Base-by-base conservation (phyloP, 2,329 filamentous ascomycete genomes). In the Rutstroemia sp. region DNA sequence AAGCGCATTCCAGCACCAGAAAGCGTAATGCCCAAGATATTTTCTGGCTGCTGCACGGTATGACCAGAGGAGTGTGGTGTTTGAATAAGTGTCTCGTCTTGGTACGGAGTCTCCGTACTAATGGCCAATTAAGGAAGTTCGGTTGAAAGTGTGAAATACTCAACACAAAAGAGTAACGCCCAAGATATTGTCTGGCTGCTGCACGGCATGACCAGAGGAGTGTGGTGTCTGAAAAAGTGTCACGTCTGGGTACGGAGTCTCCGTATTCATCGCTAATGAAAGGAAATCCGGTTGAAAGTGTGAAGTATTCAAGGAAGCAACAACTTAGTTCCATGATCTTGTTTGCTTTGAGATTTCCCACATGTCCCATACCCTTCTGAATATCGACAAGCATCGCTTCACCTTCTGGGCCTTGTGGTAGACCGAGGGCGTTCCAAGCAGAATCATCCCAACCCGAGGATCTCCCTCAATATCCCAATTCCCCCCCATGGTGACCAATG, bases 1-100 rank as follows among this genome's bases (percentile, higher is more conserved):
- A 65, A 63, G 42, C 62, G 37, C 21, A 58, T 59, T 12, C 64
- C 64, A 25, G 63, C 54, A 17, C 63, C 48, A 21, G 34, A 39
- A 38, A 57, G 42, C 7, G 42, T 23, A 7, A 39, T 38, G 1
- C 17, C 48, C 17, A 41, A 42, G 8, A 30, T 34, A 16, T 52
- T 19, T 5, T 25, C 21, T 9, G 25, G 23, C 21, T 39, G 47
- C 14, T 51, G 39, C 23, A 46, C 23, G 7, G 48, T 16, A 47
- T 27, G 21, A 16, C 41, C 41, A 5, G 30, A 25, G 16, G 16
- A 51, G 3, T 39, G 27, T 5, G 54, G 30, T 12, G 19, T 47
- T n/a, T 42, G 48, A n/a, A 47, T n/a, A 25, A 23, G 30, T 9
- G 38, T 34, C 10, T 25, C 21, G 34, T 46, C 48, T 7, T 30